Evolutionary conservation across 176 grass and related monocot genomes (phyloP).

Genomic region (Phoenix roebelenii): DNA sequence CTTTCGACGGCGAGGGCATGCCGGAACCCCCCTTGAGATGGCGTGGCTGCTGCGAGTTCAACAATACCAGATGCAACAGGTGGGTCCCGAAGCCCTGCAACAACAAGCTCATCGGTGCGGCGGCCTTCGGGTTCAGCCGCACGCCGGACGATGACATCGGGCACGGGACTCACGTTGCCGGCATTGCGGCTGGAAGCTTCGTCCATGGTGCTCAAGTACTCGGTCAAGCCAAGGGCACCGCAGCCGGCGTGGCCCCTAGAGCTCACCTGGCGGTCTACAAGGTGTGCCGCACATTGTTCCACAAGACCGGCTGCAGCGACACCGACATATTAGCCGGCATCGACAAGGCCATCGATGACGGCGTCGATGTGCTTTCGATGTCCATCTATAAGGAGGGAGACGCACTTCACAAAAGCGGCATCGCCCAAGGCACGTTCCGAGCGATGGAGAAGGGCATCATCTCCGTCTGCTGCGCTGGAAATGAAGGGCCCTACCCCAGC

Average conservation of each 20-base stretch:
- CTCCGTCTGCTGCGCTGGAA: too few relatives aligned
- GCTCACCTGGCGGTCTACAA: conserved; percentile 62
- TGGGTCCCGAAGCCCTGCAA: conserved; percentile 31
- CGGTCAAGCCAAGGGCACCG: conserved; percentile 75
- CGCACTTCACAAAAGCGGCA: too few relatives aligned
- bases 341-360: conserved; percentile 39
- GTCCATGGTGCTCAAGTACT: conserved; percentile 54
- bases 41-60: conserved; percentile 59
- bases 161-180: conserved; percentile 76
- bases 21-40: conserved; percentile 40
- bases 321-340: conserved; percentile 41
- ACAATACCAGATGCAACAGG: background rate
- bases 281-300: conserved; percentile 20
- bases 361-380: conserved; percentile 48
- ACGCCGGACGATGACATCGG: conserved; percentile 34
- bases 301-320: conserved; percentile 20
- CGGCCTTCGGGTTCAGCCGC: conserved; percentile 25
- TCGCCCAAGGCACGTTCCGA: too few relatives aligned
- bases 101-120: conserved; percentile 74
- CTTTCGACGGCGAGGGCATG: conserved; percentile 56
- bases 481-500: background rate
- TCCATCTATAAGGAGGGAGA: conserved; percentile 19
- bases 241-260: conserved; percentile 44
- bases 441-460: too few relatives aligned
- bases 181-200: conserved; percentile 75